A percentile compares a stretch with the other conserved stretches of the same genome.
phyloP scores from a whole-genome alignment of 2,329 filamentous ascomycete species.

The Phyllosticta citribraziliensis region DNA sequence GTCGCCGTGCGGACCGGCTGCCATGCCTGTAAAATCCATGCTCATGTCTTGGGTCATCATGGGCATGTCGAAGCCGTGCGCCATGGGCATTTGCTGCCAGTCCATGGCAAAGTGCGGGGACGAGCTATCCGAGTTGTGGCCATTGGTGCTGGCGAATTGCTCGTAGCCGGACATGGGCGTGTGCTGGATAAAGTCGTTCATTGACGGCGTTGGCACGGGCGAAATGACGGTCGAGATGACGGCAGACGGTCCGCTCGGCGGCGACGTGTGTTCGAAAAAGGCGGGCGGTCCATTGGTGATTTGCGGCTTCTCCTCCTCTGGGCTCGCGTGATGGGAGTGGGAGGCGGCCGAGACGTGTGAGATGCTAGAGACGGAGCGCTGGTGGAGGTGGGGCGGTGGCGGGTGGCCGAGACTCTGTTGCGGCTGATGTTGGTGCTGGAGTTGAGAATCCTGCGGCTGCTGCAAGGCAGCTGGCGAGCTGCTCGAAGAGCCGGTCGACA shows the following conservation, averaged over 20 bases:
- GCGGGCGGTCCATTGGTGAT: conserved; percentile 20
- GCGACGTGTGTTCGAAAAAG: conserved; percentile 32
- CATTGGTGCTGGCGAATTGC: conserved; percentile 31
- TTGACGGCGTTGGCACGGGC: conserved; percentile 26
- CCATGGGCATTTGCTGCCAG: conserved; percentile 38
- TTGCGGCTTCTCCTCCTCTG: neutral
- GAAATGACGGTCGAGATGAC: conserved; percentile 23
- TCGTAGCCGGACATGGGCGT: conserved; percentile 39
- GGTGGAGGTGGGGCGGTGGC: neutral
- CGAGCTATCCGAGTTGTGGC: conserved; percentile 32
- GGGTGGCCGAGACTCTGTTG: neutral
- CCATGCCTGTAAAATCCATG: conserved; percentile 34
- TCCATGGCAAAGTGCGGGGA: conserved; percentile 41
- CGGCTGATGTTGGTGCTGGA: neutral
- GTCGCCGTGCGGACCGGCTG: conserved; percentile 23
- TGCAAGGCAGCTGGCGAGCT: conserved; percentile 23
- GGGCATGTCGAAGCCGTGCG: conserved; percentile 34
- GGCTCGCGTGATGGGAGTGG: conserved; percentile 5
- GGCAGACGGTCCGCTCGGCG: conserved; percentile 23
- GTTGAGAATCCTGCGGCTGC: neutral
- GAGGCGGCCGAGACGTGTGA: conserved; percentile 1
- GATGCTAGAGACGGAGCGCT: conserved; percentile 4
- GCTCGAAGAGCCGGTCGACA: conserved; percentile 21
- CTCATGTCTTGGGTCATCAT: conserved; percentile 36
- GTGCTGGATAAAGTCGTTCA: conserved; percentile 32